Evolutionary conservation across 306 rosid species (phyloP).

Genomic region (Sechiopsis laciniata): DNA sequence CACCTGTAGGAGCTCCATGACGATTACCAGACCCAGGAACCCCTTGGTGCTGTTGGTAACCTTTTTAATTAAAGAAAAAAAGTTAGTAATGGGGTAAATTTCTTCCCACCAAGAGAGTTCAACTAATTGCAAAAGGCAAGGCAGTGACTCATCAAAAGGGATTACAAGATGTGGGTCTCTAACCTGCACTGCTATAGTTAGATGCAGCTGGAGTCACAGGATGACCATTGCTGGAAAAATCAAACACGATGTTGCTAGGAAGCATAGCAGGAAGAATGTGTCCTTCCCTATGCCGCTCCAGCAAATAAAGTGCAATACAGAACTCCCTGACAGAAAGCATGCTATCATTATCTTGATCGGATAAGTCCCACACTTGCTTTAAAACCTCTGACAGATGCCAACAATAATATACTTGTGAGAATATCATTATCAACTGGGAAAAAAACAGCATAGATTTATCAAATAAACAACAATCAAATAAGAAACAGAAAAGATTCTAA

Average conservation of each 20-base stretch:
- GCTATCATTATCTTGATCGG: conserved; percentile 99
- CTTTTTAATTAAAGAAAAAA: conserved; percentile 31
- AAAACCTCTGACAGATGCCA: conserved; percentile 74
- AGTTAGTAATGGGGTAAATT: conserved; percentile 26
- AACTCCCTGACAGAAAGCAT: conserved; percentile 97
- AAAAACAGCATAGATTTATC: conserved; percentile 17
- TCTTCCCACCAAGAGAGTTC: neutral
- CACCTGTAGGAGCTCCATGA: conserved; percentile 35
- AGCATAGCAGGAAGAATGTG: conserved; percentile 71
- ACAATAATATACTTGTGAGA: conserved; percentile 34
- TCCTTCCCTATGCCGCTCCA: conserved; percentile 97
- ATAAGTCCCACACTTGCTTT: conserved; percentile 98
- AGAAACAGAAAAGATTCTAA: conserved; percentile 11
- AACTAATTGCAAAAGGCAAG: conserved; percentile 17
- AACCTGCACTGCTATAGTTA: conserved; percentile 41
- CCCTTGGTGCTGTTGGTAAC: conserved; percentile 60
- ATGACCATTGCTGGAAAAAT: conserved; percentile 54
- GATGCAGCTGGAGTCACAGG: conserved; percentile 34
- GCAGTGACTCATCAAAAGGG: conserved; percentile 19
- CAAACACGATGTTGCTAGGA: conserved; percentile 65
- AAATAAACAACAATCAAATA: conserved; percentile 9
- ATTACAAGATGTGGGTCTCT: conserved; percentile 70
- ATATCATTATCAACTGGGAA: conserved; percentile 28
- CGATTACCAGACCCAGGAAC: conserved; percentile 51
- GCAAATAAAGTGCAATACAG: conserved; percentile 80